Evolutionary conservation across 108 stramenopile genomes (phyloP), one percentile per base, ranked within the genome.

Genomic region (Fragilariopsis cylindrus): DNA sequence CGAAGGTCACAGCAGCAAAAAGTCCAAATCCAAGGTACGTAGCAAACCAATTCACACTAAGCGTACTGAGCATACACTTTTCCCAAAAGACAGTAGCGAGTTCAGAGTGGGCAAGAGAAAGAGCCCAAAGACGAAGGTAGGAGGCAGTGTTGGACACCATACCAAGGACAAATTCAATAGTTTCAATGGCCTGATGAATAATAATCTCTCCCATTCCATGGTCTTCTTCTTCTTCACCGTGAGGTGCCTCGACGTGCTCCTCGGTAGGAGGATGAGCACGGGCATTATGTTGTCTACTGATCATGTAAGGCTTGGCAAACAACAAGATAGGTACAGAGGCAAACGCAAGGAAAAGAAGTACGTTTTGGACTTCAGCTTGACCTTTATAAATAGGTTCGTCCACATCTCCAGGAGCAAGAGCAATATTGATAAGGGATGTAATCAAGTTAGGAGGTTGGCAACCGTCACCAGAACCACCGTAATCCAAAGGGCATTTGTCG

Each of bases 61-160:
- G 87, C 48, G 93, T 94, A 69, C 90, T 88, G 53, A 96, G 87
- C 94, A 99, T 96, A 12, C 97, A 94, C 83, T 98, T 98, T 81
- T 98, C 98, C 96, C 97, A 98, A 84, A 99, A 99, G n/a, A 99
- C 99, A 43, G 88, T 88, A 18, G 99, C 97, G 45, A 99, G 96
- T 82, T 99, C 96, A 12, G 97, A 91, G 94, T 99, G 99, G 43
- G 99, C 99, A 56, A 99, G 87, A 19, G 96, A 97, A 64, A 99
- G 86, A 18, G 99, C 99, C 99, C 99, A 99, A 21, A 99, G 94
- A 85, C 99, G 97, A 43, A 99, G 94, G 89, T 99, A 99, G 1
- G 97, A 98, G 18, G 99, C 99, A 5, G 99, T 99, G 97, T 99
- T 97, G 72, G 96, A 96, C 39, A 99, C 96, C 97, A 97, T 97